Base-by-base conservation (phyloP, 768 basidiomycete species). In the Boletus rex-veris region DNA sequence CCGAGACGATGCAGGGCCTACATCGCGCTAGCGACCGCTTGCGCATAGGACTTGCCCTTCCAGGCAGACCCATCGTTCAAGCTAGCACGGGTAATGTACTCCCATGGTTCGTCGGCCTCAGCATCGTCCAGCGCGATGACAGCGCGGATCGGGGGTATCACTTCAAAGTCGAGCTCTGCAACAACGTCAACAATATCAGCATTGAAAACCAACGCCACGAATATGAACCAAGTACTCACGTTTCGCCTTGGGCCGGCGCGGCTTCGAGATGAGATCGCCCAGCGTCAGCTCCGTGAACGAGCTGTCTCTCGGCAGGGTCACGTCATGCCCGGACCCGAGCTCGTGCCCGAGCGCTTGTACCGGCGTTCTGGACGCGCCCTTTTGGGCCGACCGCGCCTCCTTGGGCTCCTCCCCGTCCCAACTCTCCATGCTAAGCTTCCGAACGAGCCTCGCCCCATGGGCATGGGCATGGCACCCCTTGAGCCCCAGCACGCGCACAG, bases 41-140 rank as follows among this genome's bases (percentile, higher is more conserved):
- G 66, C 14, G 69, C 69, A 42, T 70, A 70, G 9, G 69, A 71
- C 51, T 69, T 64, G 51, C 63, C 66, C 64, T 61, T 64, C 67
- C 68, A 69, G 41, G 58, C 47, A 40, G 64, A 53, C 8, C 64
- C 66, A 11, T 71, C 66, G 33, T 55, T 52, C 31, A 68, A 10
- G 42, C 66, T 64, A 9, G 68, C 55, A 24, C 67, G 66, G 44
- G 68, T 61, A 16, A 70, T 36, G 45, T 72, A 71, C 35, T 70
- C 70, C 69, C 69, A 70, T 19, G 64, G 57, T 24, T 70, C 69
- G 19, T 72, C 64, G 6, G 45, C 43, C 11, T 70, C 68, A 1
- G 39, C 48, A 36, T 70, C 69, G 15, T 70, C 69, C 56, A 72
- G 58, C 40, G 57, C 69, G 42, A 70, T 70, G 50, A 70, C 69